A percentile compares a stretch with the other conserved stretches of the same genome.
Conservation (phyloP, 257 asterid species). For the Solanum tarapatanum region DNA sequence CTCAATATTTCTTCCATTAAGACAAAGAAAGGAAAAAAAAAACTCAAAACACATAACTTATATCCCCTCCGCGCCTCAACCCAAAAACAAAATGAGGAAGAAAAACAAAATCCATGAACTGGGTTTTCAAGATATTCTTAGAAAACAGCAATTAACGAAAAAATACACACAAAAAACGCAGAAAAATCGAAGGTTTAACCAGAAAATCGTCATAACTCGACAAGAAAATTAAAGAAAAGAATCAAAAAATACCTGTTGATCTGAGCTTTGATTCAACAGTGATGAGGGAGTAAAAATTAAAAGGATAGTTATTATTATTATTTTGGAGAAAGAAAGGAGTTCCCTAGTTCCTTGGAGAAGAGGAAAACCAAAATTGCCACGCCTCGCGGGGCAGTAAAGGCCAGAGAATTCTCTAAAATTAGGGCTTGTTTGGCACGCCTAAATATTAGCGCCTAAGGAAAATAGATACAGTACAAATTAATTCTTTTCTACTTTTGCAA, state of each 20-base stretch:
- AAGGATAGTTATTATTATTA: background rate
- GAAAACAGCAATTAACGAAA: background rate
- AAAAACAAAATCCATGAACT: background rate
- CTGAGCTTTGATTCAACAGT: slow-evolving; percentile 5
- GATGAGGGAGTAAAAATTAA: background rate
- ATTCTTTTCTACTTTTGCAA: background rate
- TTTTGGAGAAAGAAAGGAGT: background rate
- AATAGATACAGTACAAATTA: no score
- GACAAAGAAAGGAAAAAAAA: background rate
- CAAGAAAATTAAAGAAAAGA: background rate
- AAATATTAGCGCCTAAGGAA: background rate
- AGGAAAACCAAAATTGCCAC: slow-evolving; percentile 4
- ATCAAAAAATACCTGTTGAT: slow-evolving; percentile 8
- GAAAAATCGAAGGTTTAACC: background rate
- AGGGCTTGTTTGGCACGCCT: slow-evolving; percentile 13
- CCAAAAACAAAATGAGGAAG: background rate
- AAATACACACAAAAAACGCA: background rate
- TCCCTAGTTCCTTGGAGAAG: slow-evolving; percentile 31
- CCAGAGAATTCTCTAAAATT: slow-evolving; percentile 19
- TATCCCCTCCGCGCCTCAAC: background rate
- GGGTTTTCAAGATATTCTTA: background rate
- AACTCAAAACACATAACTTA: background rate
- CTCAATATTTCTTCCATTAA: background rate
- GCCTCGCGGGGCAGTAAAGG: background rate
- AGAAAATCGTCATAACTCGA: background rate